Conservation (phyloP, 306 rosid genomes). For the Erythrophleum fordii region DNA sequence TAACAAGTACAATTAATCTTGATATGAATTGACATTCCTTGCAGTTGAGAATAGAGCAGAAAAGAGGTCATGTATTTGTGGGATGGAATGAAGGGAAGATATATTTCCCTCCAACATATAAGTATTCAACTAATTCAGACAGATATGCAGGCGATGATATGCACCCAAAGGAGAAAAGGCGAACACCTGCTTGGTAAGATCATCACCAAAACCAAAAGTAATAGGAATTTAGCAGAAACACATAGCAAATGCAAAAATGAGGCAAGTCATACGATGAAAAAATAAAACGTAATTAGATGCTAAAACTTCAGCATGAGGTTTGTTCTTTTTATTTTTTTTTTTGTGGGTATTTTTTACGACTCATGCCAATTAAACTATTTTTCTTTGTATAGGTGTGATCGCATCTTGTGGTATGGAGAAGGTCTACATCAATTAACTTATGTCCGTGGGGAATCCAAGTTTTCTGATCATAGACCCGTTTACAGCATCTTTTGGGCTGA, state of each 20-base stretch:
- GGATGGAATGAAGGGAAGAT: conserved; percentile 99
- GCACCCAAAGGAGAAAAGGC: conserved; percentile 95
- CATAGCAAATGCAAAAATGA: conserved; percentile 16
- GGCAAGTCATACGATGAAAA: background rate
- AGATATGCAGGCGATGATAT: conserved; percentile 93
- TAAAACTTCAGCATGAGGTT: conserved; percentile 17
- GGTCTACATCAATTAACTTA: conserved; percentile 94
- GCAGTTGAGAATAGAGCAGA: conserved; percentile 96
- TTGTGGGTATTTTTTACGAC: conserved; percentile 8
- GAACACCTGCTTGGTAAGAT: conserved; percentile 97
- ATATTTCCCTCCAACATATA: conserved; percentile 97
- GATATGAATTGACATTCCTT: conserved; percentile 34
- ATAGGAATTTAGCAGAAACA: conserved; percentile 9
- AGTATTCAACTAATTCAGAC: conserved; percentile 96
- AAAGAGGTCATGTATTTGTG: conserved; percentile 76
- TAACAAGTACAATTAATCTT: conserved; percentile 16
- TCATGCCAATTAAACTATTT: conserved; percentile 36
- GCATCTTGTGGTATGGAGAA: conserved; percentile 96
- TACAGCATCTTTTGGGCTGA: conserved; percentile 95
- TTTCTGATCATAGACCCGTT: conserved; percentile 97
- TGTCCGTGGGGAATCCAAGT: conserved; percentile 94
- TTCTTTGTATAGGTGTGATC: conserved; percentile 78
- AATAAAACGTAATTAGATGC: background rate
- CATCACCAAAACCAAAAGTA: conserved; percentile 29
- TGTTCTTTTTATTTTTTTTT: background rate